phyloP scores from a whole-genome alignment of 2,329 filamentous ascomycete genomes.

The Botrytis paeoniae region DNA sequence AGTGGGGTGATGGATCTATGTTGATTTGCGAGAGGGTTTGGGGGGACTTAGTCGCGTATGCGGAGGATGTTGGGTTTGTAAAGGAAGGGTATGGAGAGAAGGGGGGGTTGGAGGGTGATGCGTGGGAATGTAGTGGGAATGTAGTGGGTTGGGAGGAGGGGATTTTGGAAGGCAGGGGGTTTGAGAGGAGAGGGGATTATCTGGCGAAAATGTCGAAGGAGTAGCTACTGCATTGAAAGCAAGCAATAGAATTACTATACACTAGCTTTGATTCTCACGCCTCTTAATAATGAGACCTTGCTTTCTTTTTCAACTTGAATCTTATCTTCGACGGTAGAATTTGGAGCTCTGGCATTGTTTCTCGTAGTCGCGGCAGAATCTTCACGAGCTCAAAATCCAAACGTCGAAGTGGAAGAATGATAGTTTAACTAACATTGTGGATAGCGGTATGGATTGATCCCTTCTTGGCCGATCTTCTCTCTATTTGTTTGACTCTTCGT shows the following conservation, averaged over 20 bases:
- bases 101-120: slow-evolving; percentile 29
- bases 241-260: not conserved
- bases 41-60: slow-evolving; percentile 24
- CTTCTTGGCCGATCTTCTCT: not conserved
- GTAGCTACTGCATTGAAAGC: not conserved
- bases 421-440: not conserved
- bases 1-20: slow-evolving; percentile 39
- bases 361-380: not conserved
- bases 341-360: not conserved
- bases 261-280: slow-evolving; percentile 11
- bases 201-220: slow-evolving; percentile 25
- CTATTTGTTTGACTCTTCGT: not conserved
- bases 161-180: too few relatives aligned
- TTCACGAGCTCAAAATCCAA: not conserved
- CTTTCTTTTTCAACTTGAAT: not conserved
- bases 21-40: slow-evolving; percentile 33
- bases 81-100: slow-evolving; percentile 31
- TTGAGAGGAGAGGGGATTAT: slow-evolving; percentile 26
- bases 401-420: not conserved
- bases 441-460: not conserved
- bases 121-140: slow-evolving; percentile 32
- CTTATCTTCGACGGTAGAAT: not conserved
- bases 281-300: not conserved
- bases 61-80: slow-evolving; percentile 29
- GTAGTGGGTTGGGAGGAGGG: slow-evolving; percentile 27